Evolutionary conservation across 2,329 filamentous ascomycete species (phyloP).

Genomic region (Monilinia aucupariae): DNA sequence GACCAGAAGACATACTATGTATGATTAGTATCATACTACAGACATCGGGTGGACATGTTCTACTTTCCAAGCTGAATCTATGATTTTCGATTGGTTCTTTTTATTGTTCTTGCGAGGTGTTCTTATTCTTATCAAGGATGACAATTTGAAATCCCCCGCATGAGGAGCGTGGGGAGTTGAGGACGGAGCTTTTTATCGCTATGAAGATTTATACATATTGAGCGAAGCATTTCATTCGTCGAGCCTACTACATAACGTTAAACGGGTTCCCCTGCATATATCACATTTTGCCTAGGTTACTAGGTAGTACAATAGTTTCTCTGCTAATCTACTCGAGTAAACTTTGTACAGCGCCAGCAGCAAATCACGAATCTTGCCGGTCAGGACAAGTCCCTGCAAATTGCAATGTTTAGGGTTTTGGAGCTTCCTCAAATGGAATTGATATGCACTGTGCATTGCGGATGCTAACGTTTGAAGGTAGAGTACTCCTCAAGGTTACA

Average conservation of each 20-base stretch:
- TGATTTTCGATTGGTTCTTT: background rate
- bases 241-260: background rate
- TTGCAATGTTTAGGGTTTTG: background rate
- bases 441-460: background rate
- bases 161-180: background rate
- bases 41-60: background rate
- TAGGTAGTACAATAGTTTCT: background rate
- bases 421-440: constrained; percentile 9
- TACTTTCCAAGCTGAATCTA: background rate
- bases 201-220: background rate
- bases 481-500: background rate
- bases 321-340: constrained; percentile 2
- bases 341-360: background rate
- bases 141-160: constrained; percentile 1
- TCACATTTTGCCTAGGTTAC: constrained; percentile 4
- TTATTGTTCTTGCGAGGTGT: too few relatives aligned
- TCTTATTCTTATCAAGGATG: background rate
- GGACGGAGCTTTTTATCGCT: background rate
- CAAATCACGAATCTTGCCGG: background rate
- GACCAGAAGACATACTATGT: too few relatives aligned
- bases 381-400: background rate
- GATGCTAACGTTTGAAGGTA: background rate
- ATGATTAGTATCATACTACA: too few relatives aligned
- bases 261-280: constrained; percentile 8
- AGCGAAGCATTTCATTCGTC: constrained; percentile 3